Evolutionary conservation across 2,329 filamentous ascomycete species (phyloP).

Genomic region (Fusarium concolor): DNA sequence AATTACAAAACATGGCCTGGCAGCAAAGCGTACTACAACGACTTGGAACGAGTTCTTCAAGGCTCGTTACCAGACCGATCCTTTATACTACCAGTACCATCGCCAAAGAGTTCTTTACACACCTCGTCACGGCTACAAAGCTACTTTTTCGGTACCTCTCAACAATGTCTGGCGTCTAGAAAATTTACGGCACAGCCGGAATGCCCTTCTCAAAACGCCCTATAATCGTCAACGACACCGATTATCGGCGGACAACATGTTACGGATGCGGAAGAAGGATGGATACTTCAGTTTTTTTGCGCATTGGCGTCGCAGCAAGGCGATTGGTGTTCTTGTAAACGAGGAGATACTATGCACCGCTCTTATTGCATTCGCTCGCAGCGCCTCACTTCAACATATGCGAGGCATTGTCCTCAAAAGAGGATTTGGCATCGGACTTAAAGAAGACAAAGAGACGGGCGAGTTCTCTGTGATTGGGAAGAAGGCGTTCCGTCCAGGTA

Average conservation of each 20-base stretch:
- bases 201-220: constrained; percentile 43
- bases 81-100: constrained; percentile 61
- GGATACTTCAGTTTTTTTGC: constrained; percentile 36
- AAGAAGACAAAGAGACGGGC: constrained; percentile 29
- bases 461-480: constrained; percentile 48
- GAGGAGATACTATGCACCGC: constrained; percentile 56
- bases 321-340: constrained; percentile 48
- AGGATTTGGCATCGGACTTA: constrained; percentile 49
- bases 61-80: constrained; percentile 60
- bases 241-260: constrained; percentile 42
- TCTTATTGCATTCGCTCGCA: constrained; percentile 57
- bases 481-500: constrained; percentile 58
- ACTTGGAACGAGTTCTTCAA: constrained; percentile 61
- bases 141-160: constrained; percentile 17
- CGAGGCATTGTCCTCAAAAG: constrained; percentile 49
- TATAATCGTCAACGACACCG: constrained; percentile 48
- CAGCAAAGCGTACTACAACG: constrained; percentile 47
- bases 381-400: constrained; percentile 51
- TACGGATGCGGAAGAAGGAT: constrained; percentile 45
- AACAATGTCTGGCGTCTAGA: constrained; percentile 46
- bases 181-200: constrained; percentile 47
- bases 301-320: constrained; percentile 47
- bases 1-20: constrained; percentile 46
- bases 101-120: constrained; percentile 54
- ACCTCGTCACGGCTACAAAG: constrained; percentile 54